Conservation (phyloP, 2,329 filamentous ascomycete species). For the Trichothecium roseum region DNA sequence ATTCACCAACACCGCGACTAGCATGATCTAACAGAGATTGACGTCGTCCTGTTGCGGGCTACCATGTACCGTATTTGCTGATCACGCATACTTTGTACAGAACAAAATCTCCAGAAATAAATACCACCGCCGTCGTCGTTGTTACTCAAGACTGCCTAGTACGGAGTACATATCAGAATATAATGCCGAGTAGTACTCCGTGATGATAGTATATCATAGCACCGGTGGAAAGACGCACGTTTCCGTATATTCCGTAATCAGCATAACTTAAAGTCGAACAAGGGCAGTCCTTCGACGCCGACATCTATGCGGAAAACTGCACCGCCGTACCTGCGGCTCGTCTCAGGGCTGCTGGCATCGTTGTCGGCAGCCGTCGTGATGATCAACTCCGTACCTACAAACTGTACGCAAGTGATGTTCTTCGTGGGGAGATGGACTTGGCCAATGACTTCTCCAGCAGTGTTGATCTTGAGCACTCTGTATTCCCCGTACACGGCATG, state of each 20-base stretch:
- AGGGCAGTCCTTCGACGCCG: constrained; percentile 53
- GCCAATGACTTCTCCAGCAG: constrained; percentile 59
- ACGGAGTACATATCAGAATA: no score
- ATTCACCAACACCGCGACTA: no score
- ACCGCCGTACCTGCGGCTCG: constrained; percentile 55
- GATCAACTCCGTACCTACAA: constrained; percentile 64
- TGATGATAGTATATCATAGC: no score
- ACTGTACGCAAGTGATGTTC: constrained; percentile 72
- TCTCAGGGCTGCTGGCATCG: constrained; percentile 42
- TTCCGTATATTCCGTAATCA: constrained; percentile 3
- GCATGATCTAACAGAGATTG: constrained; percentile 3
- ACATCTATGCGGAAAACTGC: constrained; percentile 70
- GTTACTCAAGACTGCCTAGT: no score
- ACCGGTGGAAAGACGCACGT: no score
- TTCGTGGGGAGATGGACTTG: constrained; percentile 67
- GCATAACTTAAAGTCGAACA: constrained; percentile 50
- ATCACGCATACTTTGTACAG: no score
- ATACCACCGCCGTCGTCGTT: no score
- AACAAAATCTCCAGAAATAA: no score
- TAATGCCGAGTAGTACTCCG: no score
- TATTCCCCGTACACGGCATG: constrained; percentile 73
- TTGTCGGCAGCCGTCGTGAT: constrained; percentile 69
- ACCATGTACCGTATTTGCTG: no score
- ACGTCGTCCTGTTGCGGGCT: no score
- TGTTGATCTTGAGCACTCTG: constrained; percentile 64